Evolutionary conservation across 805 yeast genomes (phyloP).

Genomic region (Yarrowia keelungensis): DNA sequence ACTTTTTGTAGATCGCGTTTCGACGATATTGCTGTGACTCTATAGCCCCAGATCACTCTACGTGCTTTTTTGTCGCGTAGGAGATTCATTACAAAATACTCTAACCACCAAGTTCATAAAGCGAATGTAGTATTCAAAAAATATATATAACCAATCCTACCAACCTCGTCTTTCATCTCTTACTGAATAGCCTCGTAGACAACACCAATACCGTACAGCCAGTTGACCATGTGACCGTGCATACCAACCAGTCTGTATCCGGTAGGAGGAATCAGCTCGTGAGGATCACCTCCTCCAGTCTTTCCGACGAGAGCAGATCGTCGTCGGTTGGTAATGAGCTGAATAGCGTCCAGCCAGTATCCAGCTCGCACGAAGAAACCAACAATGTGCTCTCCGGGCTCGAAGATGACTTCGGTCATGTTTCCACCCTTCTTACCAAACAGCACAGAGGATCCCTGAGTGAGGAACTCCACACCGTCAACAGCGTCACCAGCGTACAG

Average conservation of each 20-base stretch:
- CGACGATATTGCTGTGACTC: no score
- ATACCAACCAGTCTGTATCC: conserved; percentile 71
- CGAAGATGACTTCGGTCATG: conserved; percentile 59
- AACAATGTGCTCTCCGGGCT: conserved; percentile 63
- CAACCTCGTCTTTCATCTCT: background rate
- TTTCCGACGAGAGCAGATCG: conserved; percentile 68
- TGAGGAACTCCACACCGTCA: conserved; percentile 75
- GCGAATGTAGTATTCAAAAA: background rate
- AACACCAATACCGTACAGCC: conserved; percentile 80
- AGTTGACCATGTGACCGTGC: conserved; percentile 68
- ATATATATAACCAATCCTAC: background rate
- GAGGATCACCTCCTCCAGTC: conserved; percentile 66
- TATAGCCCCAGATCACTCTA: no score
- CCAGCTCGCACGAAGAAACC: conserved; percentile 76
- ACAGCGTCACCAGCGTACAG: conserved; percentile 78
- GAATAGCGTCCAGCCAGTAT: conserved; percentile 88
- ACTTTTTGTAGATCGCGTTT: no score
- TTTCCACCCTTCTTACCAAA: conserved; percentile 53
- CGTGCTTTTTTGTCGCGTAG: no score
- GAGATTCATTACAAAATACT: no score
- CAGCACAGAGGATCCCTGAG: conserved; percentile 44
- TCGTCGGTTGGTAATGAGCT: conserved; percentile 60
- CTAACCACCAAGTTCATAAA: no score
- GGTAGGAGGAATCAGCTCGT: conserved; percentile 67
- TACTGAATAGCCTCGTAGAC: conserved; percentile 52